A percentile compares a stretch with the other conserved stretches of the same genome.
Conservation (phyloP, 441 rosid genomes). For the Euphorbia celastroides region DNA sequence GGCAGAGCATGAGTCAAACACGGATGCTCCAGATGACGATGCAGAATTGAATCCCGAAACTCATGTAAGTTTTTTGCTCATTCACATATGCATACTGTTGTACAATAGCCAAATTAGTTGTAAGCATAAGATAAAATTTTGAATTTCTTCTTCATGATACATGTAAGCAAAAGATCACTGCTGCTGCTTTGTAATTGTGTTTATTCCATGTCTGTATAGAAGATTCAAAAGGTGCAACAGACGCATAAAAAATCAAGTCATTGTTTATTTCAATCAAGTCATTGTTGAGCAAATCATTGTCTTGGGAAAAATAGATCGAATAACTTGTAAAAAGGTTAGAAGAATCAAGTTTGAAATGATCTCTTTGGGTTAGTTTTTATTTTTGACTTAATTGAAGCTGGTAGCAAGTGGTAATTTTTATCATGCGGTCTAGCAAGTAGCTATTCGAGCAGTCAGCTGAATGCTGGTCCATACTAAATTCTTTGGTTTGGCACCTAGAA, state of each 20-base stretch:
- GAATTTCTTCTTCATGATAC: background rate
- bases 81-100: background rate
- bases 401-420: background rate
- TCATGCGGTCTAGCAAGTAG: background rate
- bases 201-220: background rate
- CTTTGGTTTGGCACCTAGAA: background rate
- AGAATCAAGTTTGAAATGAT: background rate
- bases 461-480: background rate
- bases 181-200: no score
- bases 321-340: no score
- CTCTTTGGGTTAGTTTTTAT: background rate
- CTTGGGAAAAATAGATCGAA: background rate
- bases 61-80: conserved; percentile 23
- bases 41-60: conserved; percentile 27
- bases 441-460: background rate
- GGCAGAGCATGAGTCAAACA: conserved; percentile 30
- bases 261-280: background rate
- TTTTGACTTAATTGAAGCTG: background rate
- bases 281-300: background rate
- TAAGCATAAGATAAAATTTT: background rate
- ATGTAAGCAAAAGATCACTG: background rate
- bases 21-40: conserved; percentile 20
- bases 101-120: background rate
- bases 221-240: background rate
- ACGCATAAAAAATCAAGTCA: background rate